phyloP scores from a whole-genome alignment of 1,284 basidiomycete species.

The Ceratobasidium sp. region DNA sequence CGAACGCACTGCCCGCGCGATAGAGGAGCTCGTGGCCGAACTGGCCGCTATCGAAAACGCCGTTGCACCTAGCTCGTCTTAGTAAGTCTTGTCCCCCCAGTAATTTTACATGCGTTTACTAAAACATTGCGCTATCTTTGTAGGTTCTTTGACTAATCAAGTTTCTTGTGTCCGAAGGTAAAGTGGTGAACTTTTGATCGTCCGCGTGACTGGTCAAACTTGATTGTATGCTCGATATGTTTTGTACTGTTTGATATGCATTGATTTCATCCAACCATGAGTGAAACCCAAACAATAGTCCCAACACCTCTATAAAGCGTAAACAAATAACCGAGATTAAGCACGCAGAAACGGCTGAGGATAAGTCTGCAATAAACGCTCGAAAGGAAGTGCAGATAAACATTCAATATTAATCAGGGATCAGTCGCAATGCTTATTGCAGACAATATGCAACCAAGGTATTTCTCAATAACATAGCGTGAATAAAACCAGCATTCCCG shows the following conservation, averaged over 20 bases:
- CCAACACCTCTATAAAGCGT: background rate
- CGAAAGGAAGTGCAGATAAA: background rate
- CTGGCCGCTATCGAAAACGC: too few species aligned
- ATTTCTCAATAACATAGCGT: too few species aligned
- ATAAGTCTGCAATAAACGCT: background rate
- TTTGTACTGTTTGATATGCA: too few species aligned
- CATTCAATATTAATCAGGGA: background rate
- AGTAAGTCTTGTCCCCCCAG: too few species aligned
- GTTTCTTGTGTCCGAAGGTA: background rate
- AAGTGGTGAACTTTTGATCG: too few species aligned
- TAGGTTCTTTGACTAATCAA: background rate
- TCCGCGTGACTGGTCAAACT: too few species aligned
- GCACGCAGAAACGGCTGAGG: background rate
- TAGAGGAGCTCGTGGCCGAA: background rate
- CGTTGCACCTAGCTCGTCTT: too few species aligned
- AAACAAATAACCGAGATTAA: background rate
- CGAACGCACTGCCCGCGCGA: background rate
- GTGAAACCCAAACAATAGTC: background rate
- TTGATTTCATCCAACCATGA: background rate
- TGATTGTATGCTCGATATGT: too few species aligned
- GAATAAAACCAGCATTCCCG: background rate
- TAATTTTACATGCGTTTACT: too few species aligned
- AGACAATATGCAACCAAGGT: too few species aligned
- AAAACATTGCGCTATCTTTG: too few species aligned
- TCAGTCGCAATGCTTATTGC: too few species aligned